Conservation (phyloP, 1,284 basidiomycete species). For the Ganoderma meredithae region DNA sequence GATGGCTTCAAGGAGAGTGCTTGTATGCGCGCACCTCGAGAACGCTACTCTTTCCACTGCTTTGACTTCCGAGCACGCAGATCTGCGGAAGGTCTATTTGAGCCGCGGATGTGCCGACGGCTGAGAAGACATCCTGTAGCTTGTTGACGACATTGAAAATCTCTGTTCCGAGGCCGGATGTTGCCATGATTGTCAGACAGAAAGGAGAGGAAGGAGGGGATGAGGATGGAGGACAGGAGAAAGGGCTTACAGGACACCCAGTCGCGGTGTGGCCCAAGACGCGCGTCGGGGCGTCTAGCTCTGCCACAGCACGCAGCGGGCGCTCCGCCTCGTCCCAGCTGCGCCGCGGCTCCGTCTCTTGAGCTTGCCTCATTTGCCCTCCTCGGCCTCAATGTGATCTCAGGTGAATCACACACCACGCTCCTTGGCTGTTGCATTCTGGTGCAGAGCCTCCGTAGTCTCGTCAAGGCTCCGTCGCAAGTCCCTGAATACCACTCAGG, state of each 20-base stretch:
- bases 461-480: neutral
- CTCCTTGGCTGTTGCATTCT: neutral
- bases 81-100: slow-evolving; percentile 88
- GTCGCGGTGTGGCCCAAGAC: slow-evolving; percentile 30
- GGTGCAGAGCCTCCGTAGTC: neutral
- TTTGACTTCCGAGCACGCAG: slow-evolving; percentile 86
- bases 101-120: slow-evolving; percentile 78
- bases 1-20: neutral
- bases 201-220: slow-evolving; percentile 13
- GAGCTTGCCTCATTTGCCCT: slow-evolving; percentile 2
- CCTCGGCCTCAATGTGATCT: neutral
- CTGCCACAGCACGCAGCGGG: slow-evolving; percentile 1
- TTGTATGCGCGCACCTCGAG: slow-evolving; percentile 66
- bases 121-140: slow-evolving; percentile 85
- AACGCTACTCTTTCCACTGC: slow-evolving; percentile 89
- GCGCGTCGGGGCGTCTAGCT: slow-evolving; percentile 23
- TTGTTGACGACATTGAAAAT: slow-evolving; percentile 84
- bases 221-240: slow-evolving; percentile 25
- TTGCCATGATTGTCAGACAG: slow-evolving; percentile 51
- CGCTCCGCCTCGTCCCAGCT: neutral
- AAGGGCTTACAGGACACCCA: slow-evolving; percentile 26
- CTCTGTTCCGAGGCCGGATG: slow-evolving; percentile 72
- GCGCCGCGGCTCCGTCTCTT: neutral
- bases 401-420: neutral
- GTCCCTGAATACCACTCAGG: neutral